A percentile compares a stretch with the other conserved stretches of the same genome.
These are phyloP conservation scores for Sporothrix luriei DNA, from an alignment of 2,329 filamentous ascomycete genomes.

Conservation along the genomic window DNA sequence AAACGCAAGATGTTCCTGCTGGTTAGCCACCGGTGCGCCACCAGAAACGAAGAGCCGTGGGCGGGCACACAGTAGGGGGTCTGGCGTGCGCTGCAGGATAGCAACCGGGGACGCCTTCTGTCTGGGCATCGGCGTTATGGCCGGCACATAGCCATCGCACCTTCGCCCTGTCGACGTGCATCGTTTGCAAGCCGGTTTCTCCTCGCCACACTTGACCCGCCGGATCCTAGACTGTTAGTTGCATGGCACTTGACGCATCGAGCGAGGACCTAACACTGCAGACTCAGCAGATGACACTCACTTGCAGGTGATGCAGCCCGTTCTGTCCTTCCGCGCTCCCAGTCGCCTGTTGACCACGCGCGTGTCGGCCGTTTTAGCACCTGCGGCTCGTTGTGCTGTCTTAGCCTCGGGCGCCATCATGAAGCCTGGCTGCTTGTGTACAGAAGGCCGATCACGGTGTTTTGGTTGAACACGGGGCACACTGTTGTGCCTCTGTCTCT, in stretches of 20 bases:
- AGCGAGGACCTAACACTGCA: no score
- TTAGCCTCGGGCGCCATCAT: no score
- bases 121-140: neutral
- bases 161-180: constrained; percentile 25
- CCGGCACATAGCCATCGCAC: constrained; percentile 25
- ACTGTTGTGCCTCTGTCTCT: no score
- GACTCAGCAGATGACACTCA: neutral
- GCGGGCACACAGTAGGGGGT: neutral
- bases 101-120: neutral
- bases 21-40: neutral
- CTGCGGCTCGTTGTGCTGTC: no score
- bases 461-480: no score
- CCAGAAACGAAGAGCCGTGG: neutral
- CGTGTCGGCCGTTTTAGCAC: neutral
- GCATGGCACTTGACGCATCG: neutral
- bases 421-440: no score
- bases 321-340: constrained; percentile 21
- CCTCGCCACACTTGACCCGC: constrained; percentile 24
- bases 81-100: neutral
- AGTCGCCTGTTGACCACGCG: constrained; percentile 2
- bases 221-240: constrained; percentile 11
- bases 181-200: constrained; percentile 19
- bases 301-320: constrained; percentile 29
- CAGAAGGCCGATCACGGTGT: no score
- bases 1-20: constrained; percentile 11